Conservation (phyloP, 352 stramenopile genomes). For the Pythium graminicola region DNA sequence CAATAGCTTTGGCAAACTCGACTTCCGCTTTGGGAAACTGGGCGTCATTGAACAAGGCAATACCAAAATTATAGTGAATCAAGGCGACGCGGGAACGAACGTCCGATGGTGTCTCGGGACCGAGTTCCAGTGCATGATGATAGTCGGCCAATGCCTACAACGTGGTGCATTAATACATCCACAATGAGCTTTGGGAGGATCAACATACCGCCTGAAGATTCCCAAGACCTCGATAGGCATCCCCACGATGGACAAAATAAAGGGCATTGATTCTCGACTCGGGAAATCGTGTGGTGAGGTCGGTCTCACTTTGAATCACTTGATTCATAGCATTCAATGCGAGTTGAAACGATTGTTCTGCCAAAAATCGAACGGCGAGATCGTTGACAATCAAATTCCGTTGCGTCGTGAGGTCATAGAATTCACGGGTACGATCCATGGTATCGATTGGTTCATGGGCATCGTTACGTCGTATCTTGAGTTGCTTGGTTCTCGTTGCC, state of each 20-base stretch:
- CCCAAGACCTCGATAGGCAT: slow-evolving; percentile 60
- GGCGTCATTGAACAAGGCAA: slow-evolving; percentile 68
- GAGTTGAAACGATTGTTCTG: slow-evolving; percentile 53
- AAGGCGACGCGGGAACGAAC: slow-evolving; percentile 58
- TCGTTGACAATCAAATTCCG: slow-evolving; percentile 75
- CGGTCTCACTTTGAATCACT: slow-evolving; percentile 50
- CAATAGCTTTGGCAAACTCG: slow-evolving; percentile 59
- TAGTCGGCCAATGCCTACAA: slow-evolving; percentile 71
- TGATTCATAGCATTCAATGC: slow-evolving; percentile 79
- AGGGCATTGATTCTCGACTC: slow-evolving; percentile 42
- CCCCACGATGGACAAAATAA: slow-evolving; percentile 60
- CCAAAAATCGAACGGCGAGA: slow-evolving; percentile 49
- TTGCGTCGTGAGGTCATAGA: slow-evolving; percentile 58
- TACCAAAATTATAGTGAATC: slow-evolving; percentile 78
- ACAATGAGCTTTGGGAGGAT: background rate
- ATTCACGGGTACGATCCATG: slow-evolving; percentile 41
- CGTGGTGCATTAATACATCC: background rate
- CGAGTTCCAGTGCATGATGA: slow-evolving; percentile 55
- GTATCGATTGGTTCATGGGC: background rate
- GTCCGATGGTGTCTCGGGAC: slow-evolving; percentile 38
- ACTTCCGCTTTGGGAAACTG: slow-evolving; percentile 70
- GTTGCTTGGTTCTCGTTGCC: slow-evolving; percentile 13
- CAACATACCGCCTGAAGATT: slow-evolving; percentile 62
- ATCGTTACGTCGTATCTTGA: background rate
- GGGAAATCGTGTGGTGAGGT: slow-evolving; percentile 39